Percentiles rank a stretch among this genome's conserved stretches.
Conservation (phyloP, 179 eudicot species). For the Beta corolliflora region DNA sequence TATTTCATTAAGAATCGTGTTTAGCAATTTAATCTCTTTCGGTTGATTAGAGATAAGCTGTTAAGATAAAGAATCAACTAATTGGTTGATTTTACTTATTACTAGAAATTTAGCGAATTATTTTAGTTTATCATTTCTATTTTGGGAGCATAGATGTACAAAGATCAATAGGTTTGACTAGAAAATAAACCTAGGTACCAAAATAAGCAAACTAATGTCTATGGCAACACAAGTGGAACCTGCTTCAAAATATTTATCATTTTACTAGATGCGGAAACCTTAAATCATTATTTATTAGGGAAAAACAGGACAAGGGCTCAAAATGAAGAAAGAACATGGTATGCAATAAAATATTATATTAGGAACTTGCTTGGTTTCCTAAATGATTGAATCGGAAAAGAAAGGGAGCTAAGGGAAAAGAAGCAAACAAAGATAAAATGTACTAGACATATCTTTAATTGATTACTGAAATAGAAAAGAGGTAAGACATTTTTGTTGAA, state of each 20-base stretch:
- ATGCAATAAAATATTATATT: no score
- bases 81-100: background rate
- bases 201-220: background rate
- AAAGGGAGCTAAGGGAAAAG: no score
- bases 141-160: background rate
- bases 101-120: background rate
- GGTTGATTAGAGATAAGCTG: background rate
- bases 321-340: no score
- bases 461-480: no score
- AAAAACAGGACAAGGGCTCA: no score
- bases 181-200: background rate
- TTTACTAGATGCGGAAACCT: no score
- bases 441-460: no score
- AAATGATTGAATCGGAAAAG: no score
- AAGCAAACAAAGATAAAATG: no score
- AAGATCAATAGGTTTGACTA: background rate
- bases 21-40: background rate
- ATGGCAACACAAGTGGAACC: background rate
- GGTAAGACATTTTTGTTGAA: no score
- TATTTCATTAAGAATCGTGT: background rate
- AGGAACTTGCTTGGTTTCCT: no score
- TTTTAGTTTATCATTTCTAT: background rate
- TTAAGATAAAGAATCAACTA: background rate
- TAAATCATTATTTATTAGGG: no score
- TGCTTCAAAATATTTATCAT: background rate